Base-by-base conservation (phyloP, 2,329 filamentous ascomycete species). In the Ceratocystis smalleyi region DNA sequence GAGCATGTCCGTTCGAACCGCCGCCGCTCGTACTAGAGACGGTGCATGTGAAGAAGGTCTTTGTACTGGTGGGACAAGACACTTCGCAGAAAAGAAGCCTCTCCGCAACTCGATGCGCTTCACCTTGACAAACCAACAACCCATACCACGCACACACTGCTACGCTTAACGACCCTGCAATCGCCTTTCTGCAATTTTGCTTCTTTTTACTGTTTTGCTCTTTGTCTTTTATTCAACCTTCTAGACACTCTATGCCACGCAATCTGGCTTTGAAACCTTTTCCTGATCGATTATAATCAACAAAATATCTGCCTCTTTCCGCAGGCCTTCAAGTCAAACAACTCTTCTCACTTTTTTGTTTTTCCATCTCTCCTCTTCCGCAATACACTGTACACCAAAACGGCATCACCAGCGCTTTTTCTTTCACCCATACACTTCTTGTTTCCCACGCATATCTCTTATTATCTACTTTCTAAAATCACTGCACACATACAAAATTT, bases 1-100 rank as follows among this genome's bases (percentile, higher is more conserved):
- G 91, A 96, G 74, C 88, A 91, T 69, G 85, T 87, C 65, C 82
- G 88, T 67, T 72, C 78, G 64, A 80, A 82, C 70, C 79, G 81
- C 69, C 76, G 81, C 70, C 75, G 84, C 76, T 80, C 81, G 35
- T 77, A 79, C 71, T 83, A 79, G 71, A 67, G 64, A 51, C 22
- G 67, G 69, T 68, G 69, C 35, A 49, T n/a, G 22, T n/a, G 5
- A 15, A 47, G 4, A 62, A 40, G 35, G 15, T 35, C 47, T 43
- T 5, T 22, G 45, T 35, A 4, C 57, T 22, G 19, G 19, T 59
- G 63, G 64, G 51, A n/a, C 45, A 22, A 62, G 30, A 15, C 30
- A 61, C 17, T 40, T 22, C 35, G 17, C 43, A 27, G 22, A 61
- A 12, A 65, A 47, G 49, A 65, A 62, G n/a, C 19, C 35, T 19